Percentiles rank a stretch among this genome's conserved stretches.
Conservation (phyloP, 2,329 filamentous ascomycete species). For the Coccinonectria pachysandricola region DNA sequence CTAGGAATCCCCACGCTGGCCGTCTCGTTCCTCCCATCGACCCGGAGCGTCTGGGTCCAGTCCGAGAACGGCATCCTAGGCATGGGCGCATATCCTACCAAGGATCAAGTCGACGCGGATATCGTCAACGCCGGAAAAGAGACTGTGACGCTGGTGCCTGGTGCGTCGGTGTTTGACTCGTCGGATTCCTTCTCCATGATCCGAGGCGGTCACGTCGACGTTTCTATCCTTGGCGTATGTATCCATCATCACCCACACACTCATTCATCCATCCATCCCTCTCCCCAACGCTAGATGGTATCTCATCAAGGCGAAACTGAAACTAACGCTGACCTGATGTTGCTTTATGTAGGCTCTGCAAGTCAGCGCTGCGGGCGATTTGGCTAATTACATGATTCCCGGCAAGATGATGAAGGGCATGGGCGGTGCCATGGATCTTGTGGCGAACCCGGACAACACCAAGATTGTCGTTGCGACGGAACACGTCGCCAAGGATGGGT, state of each 20-base stretch:
- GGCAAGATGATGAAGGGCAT: constrained; percentile 84
- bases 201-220: constrained; percentile 70
- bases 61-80: constrained; percentile 80
- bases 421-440: constrained; percentile 68
- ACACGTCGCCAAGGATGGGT: constrained; percentile 59
- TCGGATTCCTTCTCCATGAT: constrained; percentile 84
- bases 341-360: constrained; percentile 69
- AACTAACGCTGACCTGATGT: too few species aligned
- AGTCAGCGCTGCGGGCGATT: constrained; percentile 66
- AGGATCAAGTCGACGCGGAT: constrained; percentile 63
- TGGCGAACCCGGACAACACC: constrained; percentile 59
- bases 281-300: too few species aligned
- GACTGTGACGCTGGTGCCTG: constrained; percentile 69
- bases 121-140: constrained; percentile 84
- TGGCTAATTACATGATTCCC: constrained; percentile 86
- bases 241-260: constrained; percentile 1
- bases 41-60: constrained; percentile 69
- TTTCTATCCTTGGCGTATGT: constrained; percentile 65
- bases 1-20: constrained; percentile 74
- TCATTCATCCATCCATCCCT: background rate
- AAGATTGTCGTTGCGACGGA: constrained; percentile 65
- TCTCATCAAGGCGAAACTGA: too few species aligned
- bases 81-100: constrained; percentile 70
- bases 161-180: constrained; percentile 68
- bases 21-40: constrained; percentile 60